phyloP scores from a whole-genome alignment of 352 stramenopile genomes.

The Phytophthora europaea region DNA sequence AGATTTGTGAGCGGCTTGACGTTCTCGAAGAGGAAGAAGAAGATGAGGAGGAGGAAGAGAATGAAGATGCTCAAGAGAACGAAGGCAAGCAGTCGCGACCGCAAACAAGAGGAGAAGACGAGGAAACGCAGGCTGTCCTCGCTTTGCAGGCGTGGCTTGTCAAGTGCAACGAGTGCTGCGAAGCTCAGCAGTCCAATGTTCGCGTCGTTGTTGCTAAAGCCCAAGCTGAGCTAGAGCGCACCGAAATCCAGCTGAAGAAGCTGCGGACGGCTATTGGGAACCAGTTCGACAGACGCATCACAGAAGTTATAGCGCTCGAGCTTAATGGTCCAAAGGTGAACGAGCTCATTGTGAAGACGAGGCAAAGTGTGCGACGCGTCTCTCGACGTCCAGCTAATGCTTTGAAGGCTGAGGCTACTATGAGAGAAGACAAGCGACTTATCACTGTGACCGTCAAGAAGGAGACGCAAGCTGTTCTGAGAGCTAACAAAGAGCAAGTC shows the following conservation, averaged over 20 bases:
- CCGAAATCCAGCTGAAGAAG: slow-evolving; percentile 69
- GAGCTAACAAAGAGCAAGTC: slow-evolving; percentile 54
- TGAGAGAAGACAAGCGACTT: slow-evolving; percentile 28
- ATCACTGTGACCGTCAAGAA: slow-evolving; percentile 65
- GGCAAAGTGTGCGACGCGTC: slow-evolving; percentile 32
- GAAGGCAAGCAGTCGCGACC: slow-evolving; percentile 13
- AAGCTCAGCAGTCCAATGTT: slow-evolving; percentile 49
- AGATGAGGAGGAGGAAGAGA: slow-evolving; percentile 28
- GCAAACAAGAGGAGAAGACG: slow-evolving; percentile 28
- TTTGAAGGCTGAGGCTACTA: slow-evolving; percentile 12
- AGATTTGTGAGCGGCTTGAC: slow-evolving; percentile 44
- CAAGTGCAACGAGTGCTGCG: slow-evolving; percentile 69
- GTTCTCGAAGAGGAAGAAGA: slow-evolving; percentile 42
- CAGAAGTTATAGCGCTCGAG: slow-evolving; percentile 51
- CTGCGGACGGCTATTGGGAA: slow-evolving; percentile 61
- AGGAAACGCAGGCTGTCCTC: slow-evolving; percentile 41
- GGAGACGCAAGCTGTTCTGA: slow-evolving; percentile 62
- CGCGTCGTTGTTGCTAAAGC: slow-evolving; percentile 51
- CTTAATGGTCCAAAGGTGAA: slow-evolving; percentile 31
- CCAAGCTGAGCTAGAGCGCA: slow-evolving; percentile 56
- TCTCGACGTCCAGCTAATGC: slow-evolving; percentile 23
- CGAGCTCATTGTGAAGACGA: slow-evolving; percentile 28
- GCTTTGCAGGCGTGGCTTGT: slow-evolving; percentile 68
- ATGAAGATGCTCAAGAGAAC: slow-evolving; percentile 17
- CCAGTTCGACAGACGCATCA: slow-evolving; percentile 66